Conservation (phyloP, 805 yeast genomes). For the Saccharomycopsis javanensis region DNA sequence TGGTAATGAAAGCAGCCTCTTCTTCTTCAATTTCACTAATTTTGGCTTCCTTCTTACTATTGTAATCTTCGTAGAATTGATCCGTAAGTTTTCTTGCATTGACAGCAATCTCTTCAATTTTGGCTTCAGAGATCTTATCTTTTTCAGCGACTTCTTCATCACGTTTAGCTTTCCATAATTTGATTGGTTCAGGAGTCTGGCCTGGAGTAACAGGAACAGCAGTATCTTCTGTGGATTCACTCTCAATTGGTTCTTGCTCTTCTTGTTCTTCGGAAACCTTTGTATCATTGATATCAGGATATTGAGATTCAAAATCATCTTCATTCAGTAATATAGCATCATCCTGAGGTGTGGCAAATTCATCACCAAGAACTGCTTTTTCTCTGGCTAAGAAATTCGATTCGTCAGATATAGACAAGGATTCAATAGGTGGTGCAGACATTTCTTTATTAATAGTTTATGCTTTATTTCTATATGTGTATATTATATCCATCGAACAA, state of each 20-base stretch:
- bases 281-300: constrained; percentile 10
- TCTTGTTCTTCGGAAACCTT: neutral
- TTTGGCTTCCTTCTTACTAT: constrained; percentile 14
- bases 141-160: constrained; percentile 16
- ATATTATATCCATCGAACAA: too few species aligned
- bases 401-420: constrained; percentile 11
- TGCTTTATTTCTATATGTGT: too few species aligned
- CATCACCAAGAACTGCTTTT: constrained; percentile 18
- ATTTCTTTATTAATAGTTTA: too few species aligned
- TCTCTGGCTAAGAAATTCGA: constrained; percentile 16
- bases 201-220: too few species aligned
- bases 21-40: constrained; percentile 17
- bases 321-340: constrained; percentile 1
- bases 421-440: constrained; percentile 16
- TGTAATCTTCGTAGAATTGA: constrained; percentile 19
- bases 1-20: constrained; percentile 13
- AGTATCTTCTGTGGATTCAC: too few species aligned
- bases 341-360: constrained; percentile 18
- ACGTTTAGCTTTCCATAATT: constrained; percentile 16
- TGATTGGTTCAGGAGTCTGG: constrained; percentile 5
- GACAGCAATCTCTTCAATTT: constrained; percentile 13
- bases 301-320: constrained; percentile 12
- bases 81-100: constrained; percentile 18
- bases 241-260: neutral
- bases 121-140: constrained; percentile 13